Base-by-base conservation (phyloP, 2,329 filamentous ascomycete species). In the Akanthomyces dipterigenus region DNA sequence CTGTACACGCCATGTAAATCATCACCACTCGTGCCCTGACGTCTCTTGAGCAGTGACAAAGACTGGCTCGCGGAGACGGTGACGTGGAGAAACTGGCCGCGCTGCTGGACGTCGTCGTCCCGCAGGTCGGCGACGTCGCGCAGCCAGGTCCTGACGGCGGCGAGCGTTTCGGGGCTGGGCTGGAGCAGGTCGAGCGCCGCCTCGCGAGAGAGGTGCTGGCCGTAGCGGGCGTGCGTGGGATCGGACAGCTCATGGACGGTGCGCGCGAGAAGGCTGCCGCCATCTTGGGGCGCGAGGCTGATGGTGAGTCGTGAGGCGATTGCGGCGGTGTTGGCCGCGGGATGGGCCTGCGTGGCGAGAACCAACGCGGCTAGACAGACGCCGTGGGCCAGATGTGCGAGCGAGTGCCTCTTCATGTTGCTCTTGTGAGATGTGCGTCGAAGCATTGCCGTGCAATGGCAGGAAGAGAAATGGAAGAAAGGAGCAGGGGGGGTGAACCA, bases 151-250 rank as follows among this genome's bases (percentile, higher is more conserved):
- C 75, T 71, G 16, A 83, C 75, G 0, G 75, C 69, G 6, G 73
- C 67, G 1, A 75, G 68, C 0, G 79, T 73, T 3, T 72, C 68
- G 9, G 68, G 66, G 16, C 69, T 73, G 0, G 82, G 82, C 5
- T 72, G 73, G 26, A 84, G 73, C 64, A 84, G 75, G 11, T 74
- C 72, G 59, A 78, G 77, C 60, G 83, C 77, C 63, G 82, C 77
- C 11, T 79, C 73, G 8, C 78, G 75, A 18, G 74, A 71, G 65
- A 82, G 75, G 64, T 83, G 76, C 48, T 76, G 73, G 20, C 82
- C 81, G 62, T 83, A 83, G 20, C 72, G 75, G 1, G 68, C 61
- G 61, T 79, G 73, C 5, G 70, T 72, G 0, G 82, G 82, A 0
- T 80, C 78, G 2, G 81, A 82, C 64, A 83, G 76, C 24, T 79